Base-by-base conservation (phyloP, 2,329 filamentous ascomycete species). In the Aspergillus novoparasiticus region DNA sequence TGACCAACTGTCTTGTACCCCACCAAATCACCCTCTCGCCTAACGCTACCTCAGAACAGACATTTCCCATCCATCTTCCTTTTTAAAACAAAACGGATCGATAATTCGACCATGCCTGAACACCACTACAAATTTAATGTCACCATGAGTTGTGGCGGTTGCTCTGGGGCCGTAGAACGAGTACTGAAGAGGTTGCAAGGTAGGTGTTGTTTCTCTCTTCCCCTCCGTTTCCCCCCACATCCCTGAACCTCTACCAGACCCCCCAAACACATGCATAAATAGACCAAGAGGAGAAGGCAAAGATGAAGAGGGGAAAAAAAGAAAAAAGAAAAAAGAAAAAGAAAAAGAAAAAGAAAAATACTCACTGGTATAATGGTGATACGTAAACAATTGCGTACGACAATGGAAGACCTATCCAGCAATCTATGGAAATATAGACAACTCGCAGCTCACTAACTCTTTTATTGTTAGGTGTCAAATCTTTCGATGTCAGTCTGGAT, bases 111-210 rank as follows among this genome's bases (percentile, higher is more conserved):
- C 55, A 69, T 94, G 91, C 82, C 89, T 64, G 88, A 90, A 72
- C 93, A 97, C 84, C 92, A 88, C 71, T 98, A 98, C 90, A 92
- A 95, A 80, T 98, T 98, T 85, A 89, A 94, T 81, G 88, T 98
- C 79, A 85, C 84, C 80, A 99, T 99, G 95, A 91, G 85, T 85
- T 99, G 95, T 83, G 88, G 92, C 77, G 95, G 95, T 79, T 99
- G 95, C 89, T 97, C 94, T 53, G 93, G 94, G 74, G 95, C 95
- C 70, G 86, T 99, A 51, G 91, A 96, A 81, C 87, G 93, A 58
- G 93, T 97, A 53, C 88, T 99, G 68, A 94, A 92, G 84, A 97
- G 93, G 83, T 88, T 96, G 2, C 90, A 96, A 23, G 93, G 94
- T 96, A 76, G 68, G 87, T 50, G 46, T 32, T 26, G 12, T 59